Base-by-base conservation (phyloP, 2,329 filamentous ascomycete species). In the Aspergillus spinulosporus region DNA sequence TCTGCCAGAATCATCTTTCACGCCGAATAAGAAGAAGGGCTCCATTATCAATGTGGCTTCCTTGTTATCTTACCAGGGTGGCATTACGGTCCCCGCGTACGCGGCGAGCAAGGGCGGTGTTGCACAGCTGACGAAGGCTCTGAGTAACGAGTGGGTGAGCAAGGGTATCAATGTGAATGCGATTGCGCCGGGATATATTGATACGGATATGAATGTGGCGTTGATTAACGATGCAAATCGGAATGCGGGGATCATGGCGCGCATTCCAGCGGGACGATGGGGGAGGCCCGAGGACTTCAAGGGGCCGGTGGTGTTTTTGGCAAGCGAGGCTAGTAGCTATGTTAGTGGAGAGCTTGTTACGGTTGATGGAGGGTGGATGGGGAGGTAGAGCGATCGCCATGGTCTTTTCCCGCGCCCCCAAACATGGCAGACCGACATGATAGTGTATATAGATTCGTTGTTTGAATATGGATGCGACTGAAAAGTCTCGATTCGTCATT, bases 331-430 rank as follows among this genome's bases (percentile, higher is more conserved):
- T n/a, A 90, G 88, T 69, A 84, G 79, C 7, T 96, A 96, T 76
- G 87, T 96, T 37, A 90, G 83, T 63, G 92, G 92, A 0, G 89
- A 96, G 74, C 79, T 91, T 4, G 69, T 96, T 64, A 87, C 89
- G 28, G 89, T 96, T 46, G 92, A 96, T 74, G 92, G 92, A 5
- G 92, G 92, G 9, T 96, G 90, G 91, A 95, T 96, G 91, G 91
- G 89, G 1, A 80, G 90, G 79, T 95, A 78, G 37, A 50, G 15
- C 26, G n/a, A 36, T 36, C 7, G 34, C 7, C 34, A 36, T 36
- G 34, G 12, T 36, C 2, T 4, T 36, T 36, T 36, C 21, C 21
- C 21, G 21, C 21, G 21, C 21, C 21, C 21, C 21, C 21, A 21
- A 21, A 21, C 21, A 21, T 21, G 21, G 21, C 21, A 21, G 21